A percentile compares a stretch with the other conserved stretches of the same genome.
These are phyloP conservation scores for Clathrospora elynae DNA, from an alignment of 2,329 filamentous ascomycete genomes.

Conservation along the genomic window DNA sequence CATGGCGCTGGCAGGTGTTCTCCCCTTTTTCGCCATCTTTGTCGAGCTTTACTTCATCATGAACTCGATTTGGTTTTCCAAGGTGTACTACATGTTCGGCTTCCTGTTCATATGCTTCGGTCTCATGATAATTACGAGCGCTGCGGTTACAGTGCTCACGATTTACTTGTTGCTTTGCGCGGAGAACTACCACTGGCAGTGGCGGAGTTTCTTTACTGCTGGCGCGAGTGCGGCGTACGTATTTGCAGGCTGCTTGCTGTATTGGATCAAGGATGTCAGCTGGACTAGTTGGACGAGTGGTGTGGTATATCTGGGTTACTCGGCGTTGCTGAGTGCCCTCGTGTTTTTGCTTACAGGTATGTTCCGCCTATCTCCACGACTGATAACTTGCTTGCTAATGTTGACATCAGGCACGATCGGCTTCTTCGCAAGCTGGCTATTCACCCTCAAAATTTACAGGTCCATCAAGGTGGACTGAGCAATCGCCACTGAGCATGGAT, in stretches of 20 bases:
- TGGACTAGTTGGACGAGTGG: slow-evolving; percentile 84
- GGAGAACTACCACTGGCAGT: slow-evolving; percentile 99
- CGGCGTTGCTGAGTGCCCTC: slow-evolving; percentile 81
- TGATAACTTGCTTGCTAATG: slow-evolving; percentile 14
- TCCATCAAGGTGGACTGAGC: slow-evolving; percentile 96
- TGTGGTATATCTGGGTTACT: slow-evolving; percentile 93
- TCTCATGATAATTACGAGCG: slow-evolving; percentile 94
- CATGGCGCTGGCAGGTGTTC: slow-evolving; percentile 87
- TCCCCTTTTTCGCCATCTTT: slow-evolving; percentile 96
- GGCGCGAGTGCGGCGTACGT: slow-evolving; percentile 91
- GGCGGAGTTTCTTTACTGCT: slow-evolving; percentile 89
- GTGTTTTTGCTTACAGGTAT: slow-evolving; percentile 94
- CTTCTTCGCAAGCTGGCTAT: slow-evolving; percentile 93
- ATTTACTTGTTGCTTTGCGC: slow-evolving; percentile 95
- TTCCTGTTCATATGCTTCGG: slow-evolving; percentile 98
- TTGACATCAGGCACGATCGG: slow-evolving; percentile 78
- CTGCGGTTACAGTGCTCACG: slow-evolving; percentile 88
- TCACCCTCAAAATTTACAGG: slow-evolving; percentile 89
- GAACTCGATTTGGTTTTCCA: slow-evolving; percentile 97
- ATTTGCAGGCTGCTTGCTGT: slow-evolving; percentile 87
- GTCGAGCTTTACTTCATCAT: slow-evolving; percentile 99
- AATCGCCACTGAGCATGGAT: not conserved
- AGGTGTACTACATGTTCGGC: slow-evolving; percentile 99
- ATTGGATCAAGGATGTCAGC: slow-evolving; percentile 86
- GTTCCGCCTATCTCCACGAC: slow-evolving; percentile 37